These are phyloP conservation scores for Saturnispora bothae DNA, from an alignment of 805 yeast species.

Conservation along the genomic window DNA sequence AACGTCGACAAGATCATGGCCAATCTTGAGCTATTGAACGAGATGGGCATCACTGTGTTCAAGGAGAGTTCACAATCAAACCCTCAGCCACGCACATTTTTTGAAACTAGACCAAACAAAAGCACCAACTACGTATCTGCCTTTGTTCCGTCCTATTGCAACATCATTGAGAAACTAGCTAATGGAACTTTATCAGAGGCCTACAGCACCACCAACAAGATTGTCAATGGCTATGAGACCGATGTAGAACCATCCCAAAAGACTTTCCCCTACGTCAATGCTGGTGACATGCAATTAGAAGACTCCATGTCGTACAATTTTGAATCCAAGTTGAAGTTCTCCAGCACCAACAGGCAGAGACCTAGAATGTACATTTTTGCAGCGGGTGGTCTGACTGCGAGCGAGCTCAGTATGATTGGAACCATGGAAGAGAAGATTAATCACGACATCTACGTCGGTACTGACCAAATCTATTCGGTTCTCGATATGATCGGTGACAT, in stretches of 20 bases:
- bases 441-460: conserved; percentile 73
- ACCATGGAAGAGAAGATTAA: conserved; percentile 53
- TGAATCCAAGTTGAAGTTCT: conserved; percentile 23
- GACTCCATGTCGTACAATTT: conserved; percentile 15
- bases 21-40: conserved; percentile 46
- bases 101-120: conserved; percentile 31
- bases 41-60: conserved; percentile 27
- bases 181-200: conserved; percentile 21
- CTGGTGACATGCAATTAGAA: conserved; percentile 20
- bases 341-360: conserved; percentile 24
- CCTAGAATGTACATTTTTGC: conserved; percentile 73
- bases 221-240: conserved; percentile 8
- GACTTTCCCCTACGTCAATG: conserved; percentile 39
- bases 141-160: conserved; percentile 21
- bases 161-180: conserved; percentile 20
- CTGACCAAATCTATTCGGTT: conserved; percentile 54
- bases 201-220: conserved; percentile 14
- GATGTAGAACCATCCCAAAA: conserved; percentile 33
- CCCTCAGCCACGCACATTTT: conserved; percentile 42
- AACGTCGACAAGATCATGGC: conserved; percentile 32
- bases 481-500: conserved; percentile 27
- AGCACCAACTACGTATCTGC: conserved; percentile 20
- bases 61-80: conserved; percentile 32
- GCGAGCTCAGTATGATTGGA: conserved; percentile 69
- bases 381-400: conserved; percentile 82